Base-by-base conservation (phyloP, 2,329 filamentous ascomycete species). In the Chaetomium globosum region DNA sequence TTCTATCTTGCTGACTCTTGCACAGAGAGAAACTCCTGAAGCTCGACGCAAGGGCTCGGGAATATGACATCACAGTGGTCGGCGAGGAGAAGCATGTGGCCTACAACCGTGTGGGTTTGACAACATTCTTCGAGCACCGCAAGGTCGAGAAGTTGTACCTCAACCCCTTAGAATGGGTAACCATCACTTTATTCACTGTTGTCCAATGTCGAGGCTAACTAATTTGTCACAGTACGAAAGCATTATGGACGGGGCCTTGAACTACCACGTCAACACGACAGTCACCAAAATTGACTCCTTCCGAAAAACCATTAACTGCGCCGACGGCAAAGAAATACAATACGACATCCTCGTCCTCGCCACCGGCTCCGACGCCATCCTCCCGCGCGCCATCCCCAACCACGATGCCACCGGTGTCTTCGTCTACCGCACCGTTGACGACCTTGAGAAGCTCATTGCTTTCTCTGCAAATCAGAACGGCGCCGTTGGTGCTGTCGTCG, bases 31-130 rank as follows among this genome's bases (percentile, higher is more conserved):
- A 97, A 77, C 78, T 97, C 10, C 82, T 96, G 73, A 96, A 96
- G 72, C 86, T 93, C 60, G 93, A 96, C 75, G 85, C 87, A 1
- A 88, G 90, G 72, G 79, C 86, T 68, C 82, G 88, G 72, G 88
- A 93, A 75, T 96, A 93, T 75, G 87, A 92, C 68, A 85, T 97
- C 59, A 83, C 92, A 1, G 92, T 97, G 12, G 89, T 97, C 67
- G 93, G 93, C 67, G 93, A 97, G 73, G 93, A 97, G 75, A 81
- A 89, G 23, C 90, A 97, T 79, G 80, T 96, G 61, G 93, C 93
- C 23, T 97, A 97, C 77, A 97, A 97, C 75, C 88, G 93, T 65
- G 93, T 97, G 33, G 93, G 93, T 3, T 81, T 97, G 59, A 96
- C 92, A 3, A 91, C 88, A 66, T 97, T 93, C 81, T 97, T 97